These are phyloP conservation scores for Epichloe typhina DNA, from an alignment of 2,329 filamentous ascomycete species.

Conservation along the genomic window DNA sequence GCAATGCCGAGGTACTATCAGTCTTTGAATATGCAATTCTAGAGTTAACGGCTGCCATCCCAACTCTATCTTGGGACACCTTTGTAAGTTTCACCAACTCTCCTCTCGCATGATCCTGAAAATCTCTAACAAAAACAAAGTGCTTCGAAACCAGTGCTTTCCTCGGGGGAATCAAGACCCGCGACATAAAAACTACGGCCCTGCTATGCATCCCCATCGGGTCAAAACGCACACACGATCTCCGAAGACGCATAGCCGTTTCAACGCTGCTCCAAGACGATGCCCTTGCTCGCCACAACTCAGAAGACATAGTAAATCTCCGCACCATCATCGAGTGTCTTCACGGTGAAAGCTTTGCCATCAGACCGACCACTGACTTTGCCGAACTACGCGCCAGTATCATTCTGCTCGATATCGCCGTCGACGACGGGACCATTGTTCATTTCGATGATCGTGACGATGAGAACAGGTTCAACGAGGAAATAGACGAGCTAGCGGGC, in stretches of 20 bases:
- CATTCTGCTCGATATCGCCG: slow-evolving; percentile 57
- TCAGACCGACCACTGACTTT: slow-evolving; percentile 51
- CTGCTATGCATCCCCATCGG: slow-evolving; percentile 45
- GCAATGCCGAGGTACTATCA: slow-evolving; percentile 27
- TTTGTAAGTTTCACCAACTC: slow-evolving; percentile 24
- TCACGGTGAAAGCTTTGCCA: slow-evolving; percentile 33
- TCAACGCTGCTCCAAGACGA: slow-evolving; percentile 45
- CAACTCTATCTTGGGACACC: slow-evolving; percentile 22
- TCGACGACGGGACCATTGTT: slow-evolving; percentile 45
- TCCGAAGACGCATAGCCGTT: slow-evolving; percentile 54
- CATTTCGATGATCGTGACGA: slow-evolving; percentile 16
- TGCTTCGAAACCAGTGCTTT: slow-evolving; percentile 35
- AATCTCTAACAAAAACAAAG: slow-evolving; percentile 18
- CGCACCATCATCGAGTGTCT: slow-evolving; percentile 33
- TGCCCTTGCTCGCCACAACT: slow-evolving; percentile 24
- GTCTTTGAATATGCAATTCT: slow-evolving; percentile 29
- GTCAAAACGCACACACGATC: slow-evolving; percentile 36
- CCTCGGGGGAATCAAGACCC: slow-evolving; percentile 29
- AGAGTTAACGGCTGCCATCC: slow-evolving; percentile 30
- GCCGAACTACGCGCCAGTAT: slow-evolving; percentile 51
- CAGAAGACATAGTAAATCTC: slow-evolving; percentile 29
- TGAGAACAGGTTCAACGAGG: slow-evolving; percentile 48
- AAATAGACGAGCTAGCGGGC: slow-evolving; percentile 53
- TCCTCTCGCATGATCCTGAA: neutral
- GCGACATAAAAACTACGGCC: slow-evolving; percentile 43